Conservation (phyloP, 129 eudicot species). For the Scalesia atractyloides region DNA sequence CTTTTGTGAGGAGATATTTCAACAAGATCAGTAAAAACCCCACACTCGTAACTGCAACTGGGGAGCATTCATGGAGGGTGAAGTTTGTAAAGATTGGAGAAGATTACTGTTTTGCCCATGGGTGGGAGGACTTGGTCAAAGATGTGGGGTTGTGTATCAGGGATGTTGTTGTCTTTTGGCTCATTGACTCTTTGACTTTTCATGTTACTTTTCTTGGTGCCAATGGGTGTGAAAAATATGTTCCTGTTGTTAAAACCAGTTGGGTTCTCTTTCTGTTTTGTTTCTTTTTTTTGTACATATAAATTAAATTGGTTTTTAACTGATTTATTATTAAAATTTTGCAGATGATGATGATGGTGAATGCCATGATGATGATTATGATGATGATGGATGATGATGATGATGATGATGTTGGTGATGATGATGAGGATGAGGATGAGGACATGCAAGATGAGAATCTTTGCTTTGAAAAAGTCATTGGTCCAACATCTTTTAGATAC, state of each 20-base stretch:
- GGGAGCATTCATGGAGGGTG: constrained; percentile 27
- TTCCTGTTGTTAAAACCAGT: constrained; percentile 24
- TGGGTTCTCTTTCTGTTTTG: constrained; percentile 15
- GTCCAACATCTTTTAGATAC: background rate
- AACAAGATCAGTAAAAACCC: constrained; percentile 28
- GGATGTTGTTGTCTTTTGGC: constrained; percentile 27
- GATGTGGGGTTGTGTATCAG: constrained; percentile 17
- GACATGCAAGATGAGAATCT: constrained; percentile 7
- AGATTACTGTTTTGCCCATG: constrained; percentile 33
- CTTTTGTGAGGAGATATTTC: constrained; percentile 18
- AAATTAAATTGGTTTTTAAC: background rate
- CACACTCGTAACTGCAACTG: constrained; percentile 17
- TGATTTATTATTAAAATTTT: constrained; percentile 12
- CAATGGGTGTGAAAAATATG: constrained; percentile 30
- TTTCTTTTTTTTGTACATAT: background rate
- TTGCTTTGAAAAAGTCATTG: constrained; percentile 15
- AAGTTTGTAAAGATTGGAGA: constrained; percentile 24
- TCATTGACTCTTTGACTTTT: constrained; percentile 25
- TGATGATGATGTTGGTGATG: constrained; percentile 8
- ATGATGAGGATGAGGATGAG: background rate
- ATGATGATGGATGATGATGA: background rate
- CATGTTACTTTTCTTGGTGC: constrained; percentile 12
- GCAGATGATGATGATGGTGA: constrained; percentile 20
- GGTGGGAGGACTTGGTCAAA: constrained; percentile 31
- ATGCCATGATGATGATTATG: background rate